Evolutionary conservation across 164 flowering plant genomes (phyloP), one percentile per base, ranked within the genome.

Genomic region (Chimonanthus salicifolius): DNA sequence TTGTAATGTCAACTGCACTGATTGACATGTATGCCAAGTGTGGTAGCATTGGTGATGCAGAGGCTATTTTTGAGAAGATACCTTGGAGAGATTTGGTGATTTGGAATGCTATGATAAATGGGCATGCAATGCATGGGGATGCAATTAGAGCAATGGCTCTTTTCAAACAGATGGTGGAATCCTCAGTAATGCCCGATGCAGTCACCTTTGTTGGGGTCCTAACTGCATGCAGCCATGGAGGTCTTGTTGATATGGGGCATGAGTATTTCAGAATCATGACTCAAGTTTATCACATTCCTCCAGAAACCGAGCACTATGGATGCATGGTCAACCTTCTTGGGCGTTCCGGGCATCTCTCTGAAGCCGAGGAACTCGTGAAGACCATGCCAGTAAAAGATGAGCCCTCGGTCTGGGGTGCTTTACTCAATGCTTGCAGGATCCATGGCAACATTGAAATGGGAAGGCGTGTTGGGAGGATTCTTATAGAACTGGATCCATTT

Each of bases 21-120:
- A 74, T 84, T 4, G 86, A 84, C 71, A 83, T 86, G 87, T 83
- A 86, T 72, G 86, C 84, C 0, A 86, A 84, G 74, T 86, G 89
- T 70, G 89, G 89, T 16, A 64, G 51, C 50, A 15, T 74, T 5
- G 72, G 67, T 15, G 69, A 48, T 54, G 73, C 80, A 15, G n/a
- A 50, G 21, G 67, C 44, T 10, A 51, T 70, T 6, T 74, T 78
- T 74, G 67, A 62, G 16, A 69, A 18, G 16, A 67, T 74, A 74
- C 62, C 62, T 7, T 21, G n/a, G 62, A 74, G 44, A 67, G 80
- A 78, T 45, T 63, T 71, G 13, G 68, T 72, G 51, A 62, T 75
- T 4, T 78, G 78, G 75, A 75, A 73, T 54, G 72, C 81, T 3
- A 68, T 78, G 78, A 78, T 78, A 16, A 67, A 64, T 15, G 78